Percentiles rank a stretch among this genome's conserved stretches.
Conservation (phyloP, 345 rosid genomes). For the Anacardium occidentale region DNA sequence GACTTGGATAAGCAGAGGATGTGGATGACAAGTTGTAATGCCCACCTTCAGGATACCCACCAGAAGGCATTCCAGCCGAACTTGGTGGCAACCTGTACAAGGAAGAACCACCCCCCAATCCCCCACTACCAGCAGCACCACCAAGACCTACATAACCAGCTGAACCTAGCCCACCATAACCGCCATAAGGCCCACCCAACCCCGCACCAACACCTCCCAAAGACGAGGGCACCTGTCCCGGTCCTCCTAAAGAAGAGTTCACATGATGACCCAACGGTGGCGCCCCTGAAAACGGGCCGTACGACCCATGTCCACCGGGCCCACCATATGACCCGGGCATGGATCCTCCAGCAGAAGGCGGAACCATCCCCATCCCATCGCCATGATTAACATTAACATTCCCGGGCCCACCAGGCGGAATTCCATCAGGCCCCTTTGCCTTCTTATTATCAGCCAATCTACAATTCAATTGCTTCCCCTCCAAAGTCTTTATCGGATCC, state of each 20-base stretch:
- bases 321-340: slow-evolving; percentile 46
- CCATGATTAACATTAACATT: slow-evolving; percentile 36
- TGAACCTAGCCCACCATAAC: slow-evolving; percentile 64
- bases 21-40: slow-evolving; percentile 53
- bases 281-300: slow-evolving; percentile 47
- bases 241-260: slow-evolving; percentile 44
- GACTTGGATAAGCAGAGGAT: slow-evolving; percentile 56
- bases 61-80: slow-evolving; percentile 54
- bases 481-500: slow-evolving; percentile 70
- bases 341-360: slow-evolving; percentile 33
- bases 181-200: slow-evolving; percentile 49
- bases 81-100: slow-evolving; percentile 59
- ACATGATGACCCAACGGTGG: slow-evolving; percentile 46
- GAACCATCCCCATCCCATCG: slow-evolving; percentile 65
- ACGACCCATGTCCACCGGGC: slow-evolving; percentile 40
- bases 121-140: slow-evolving; percentile 29
- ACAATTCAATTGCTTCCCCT: slow-evolving; percentile 70
- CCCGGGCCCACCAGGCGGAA: slow-evolving; percentile 23
- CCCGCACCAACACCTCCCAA: slow-evolving; percentile 39
- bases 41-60: slow-evolving; percentile 67
- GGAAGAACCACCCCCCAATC: slow-evolving; percentile 43
- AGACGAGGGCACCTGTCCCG: slow-evolving; percentile 43
- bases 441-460: slow-evolving; percentile 78
- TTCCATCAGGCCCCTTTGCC: slow-evolving; percentile 43
- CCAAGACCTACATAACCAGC: slow-evolving; percentile 41